phyloP scores from a whole-genome alignment of 805 yeast species.

The Myxozyma nipponensis region DNA sequence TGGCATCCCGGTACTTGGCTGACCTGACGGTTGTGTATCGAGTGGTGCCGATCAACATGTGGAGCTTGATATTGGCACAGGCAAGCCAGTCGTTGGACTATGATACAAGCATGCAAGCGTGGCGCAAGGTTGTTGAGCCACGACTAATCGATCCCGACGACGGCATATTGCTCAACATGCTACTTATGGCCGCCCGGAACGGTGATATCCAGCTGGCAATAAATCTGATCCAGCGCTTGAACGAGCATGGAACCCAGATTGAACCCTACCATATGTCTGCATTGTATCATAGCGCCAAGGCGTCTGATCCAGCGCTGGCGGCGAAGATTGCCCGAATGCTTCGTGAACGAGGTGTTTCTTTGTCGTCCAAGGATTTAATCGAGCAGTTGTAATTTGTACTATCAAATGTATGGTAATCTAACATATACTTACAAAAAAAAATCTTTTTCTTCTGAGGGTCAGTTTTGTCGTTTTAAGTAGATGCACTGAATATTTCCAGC shows the following conservation, averaged over 20 bases:
- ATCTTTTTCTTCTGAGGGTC: too few relatives aligned
- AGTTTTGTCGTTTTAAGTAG: too few relatives aligned
- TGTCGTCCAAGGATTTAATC: too few relatives aligned
- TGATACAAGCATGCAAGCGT: background rate
- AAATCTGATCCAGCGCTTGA: background rate
- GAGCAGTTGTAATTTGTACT: too few relatives aligned
- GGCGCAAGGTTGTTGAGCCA: background rate
- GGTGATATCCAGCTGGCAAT: background rate
- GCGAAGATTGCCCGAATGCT: background rate
- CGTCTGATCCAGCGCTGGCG: background rate
- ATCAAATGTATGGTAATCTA: too few relatives aligned
- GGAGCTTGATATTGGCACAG: background rate
- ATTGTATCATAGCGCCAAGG: background rate
- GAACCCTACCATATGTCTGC: background rate
- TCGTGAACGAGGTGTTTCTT: background rate
- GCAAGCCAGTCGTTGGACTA: background rate
- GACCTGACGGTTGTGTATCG: background rate
- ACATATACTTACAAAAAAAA: too few relatives aligned
- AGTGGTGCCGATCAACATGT: background rate
- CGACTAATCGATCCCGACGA: constrained; percentile 1
- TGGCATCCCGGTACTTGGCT: background rate
- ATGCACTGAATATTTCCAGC: too few relatives aligned
- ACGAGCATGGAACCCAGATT: background rate
- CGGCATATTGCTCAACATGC: background rate
- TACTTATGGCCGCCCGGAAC: background rate